A percentile compares a stretch with the other conserved stretches of the same genome.
Conservation (phyloP, 805 yeast genomes). For the Starmera quercuum region DNA sequence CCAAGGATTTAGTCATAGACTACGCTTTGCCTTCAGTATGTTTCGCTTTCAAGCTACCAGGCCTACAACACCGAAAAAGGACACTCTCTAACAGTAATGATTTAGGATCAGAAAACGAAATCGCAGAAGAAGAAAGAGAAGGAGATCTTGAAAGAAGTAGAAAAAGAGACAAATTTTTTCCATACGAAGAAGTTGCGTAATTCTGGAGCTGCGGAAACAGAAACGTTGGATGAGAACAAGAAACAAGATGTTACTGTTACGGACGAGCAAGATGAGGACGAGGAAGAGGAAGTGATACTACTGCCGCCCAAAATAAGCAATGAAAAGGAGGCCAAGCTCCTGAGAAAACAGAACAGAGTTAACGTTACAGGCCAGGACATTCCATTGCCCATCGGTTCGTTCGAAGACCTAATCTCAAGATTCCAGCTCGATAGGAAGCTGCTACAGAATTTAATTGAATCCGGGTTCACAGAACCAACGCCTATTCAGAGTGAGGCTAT, state of each 20-base stretch:
- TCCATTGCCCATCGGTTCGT: conserved; percentile 88
- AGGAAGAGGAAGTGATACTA: conserved; percentile 31
- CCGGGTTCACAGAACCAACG: conserved; percentile 80
- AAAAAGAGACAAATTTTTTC: conserved; percentile 79
- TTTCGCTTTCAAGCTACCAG: conserved; percentile 19
- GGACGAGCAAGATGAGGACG: conserved; percentile 20
- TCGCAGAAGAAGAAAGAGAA: conserved; percentile 30
- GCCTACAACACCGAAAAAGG: conserved; percentile 10
- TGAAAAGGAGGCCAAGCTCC: conserved; percentile 49
- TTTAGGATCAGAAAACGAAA: too few species aligned
- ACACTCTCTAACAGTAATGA: too few species aligned
- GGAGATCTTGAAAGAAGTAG: conserved; percentile 42
- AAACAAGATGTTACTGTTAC: conserved; percentile 18
- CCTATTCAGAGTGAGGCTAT: conserved; percentile 89
- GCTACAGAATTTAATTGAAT: conserved; percentile 55
- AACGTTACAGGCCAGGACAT: conserved; percentile 79
- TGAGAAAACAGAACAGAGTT: conserved; percentile 54
- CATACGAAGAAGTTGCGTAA: conserved; percentile 37
- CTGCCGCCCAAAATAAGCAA: too few species aligned
- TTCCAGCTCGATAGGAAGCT: conserved; percentile 51
- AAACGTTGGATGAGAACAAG: conserved; percentile 17
- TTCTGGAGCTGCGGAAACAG: conserved; percentile 5
- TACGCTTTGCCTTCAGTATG: conserved; percentile 21
- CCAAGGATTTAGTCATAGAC: conserved; percentile 24
- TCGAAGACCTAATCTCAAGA: conserved; percentile 68